Evolutionary conservation across 2,329 filamentous ascomycete genomes (phyloP).

Genomic region (Aspergillus calidoustus): DNA sequence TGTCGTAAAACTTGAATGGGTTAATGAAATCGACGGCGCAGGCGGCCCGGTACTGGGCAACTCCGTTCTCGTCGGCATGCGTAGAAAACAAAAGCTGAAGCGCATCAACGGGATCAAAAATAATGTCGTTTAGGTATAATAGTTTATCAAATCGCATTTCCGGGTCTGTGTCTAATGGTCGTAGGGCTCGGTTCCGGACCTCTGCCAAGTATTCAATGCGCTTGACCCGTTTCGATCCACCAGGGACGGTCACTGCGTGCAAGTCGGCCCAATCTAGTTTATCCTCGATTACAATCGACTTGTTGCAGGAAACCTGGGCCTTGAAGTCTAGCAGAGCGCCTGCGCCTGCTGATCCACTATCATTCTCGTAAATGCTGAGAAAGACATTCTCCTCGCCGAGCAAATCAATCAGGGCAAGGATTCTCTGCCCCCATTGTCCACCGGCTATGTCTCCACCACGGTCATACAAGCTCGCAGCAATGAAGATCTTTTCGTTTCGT

Average conservation of each 20-base stretch:
- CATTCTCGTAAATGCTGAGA: constrained; percentile 75
- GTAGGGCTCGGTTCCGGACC: constrained; percentile 71
- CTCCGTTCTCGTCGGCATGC: constrained; percentile 57
- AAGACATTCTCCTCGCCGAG: constrained; percentile 71
- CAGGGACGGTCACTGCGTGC: constrained; percentile 64
- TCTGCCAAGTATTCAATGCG: constrained; percentile 75
- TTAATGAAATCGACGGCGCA: constrained; percentile 78
- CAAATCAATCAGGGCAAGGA: constrained; percentile 66
- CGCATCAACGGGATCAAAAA: constrained; percentile 63
- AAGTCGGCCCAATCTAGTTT: constrained; percentile 62
- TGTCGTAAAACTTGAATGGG: constrained; percentile 77
- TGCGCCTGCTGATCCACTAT: constrained; percentile 62
- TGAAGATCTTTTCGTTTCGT: constrained; percentile 70
- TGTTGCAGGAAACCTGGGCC: constrained; percentile 53
- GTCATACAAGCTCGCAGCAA: constrained; percentile 73
- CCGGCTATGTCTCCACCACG: constrained; percentile 62
- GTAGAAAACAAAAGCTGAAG: constrained; percentile 66
- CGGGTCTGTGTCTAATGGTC: constrained; percentile 61
- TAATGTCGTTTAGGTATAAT: constrained; percentile 70
- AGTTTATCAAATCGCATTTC: constrained; percentile 58
- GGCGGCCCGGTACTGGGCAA: constrained; percentile 66
- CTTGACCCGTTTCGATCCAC: constrained; percentile 67
- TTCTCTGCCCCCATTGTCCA: constrained; percentile 66
- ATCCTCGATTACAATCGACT: constrained; percentile 63
- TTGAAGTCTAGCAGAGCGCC: constrained; percentile 60